Evolutionary conservation across 768 basidiomycete species (phyloP), one percentile per base, ranked within the genome.

Genomic region (Dentipellis sp.): DNA sequence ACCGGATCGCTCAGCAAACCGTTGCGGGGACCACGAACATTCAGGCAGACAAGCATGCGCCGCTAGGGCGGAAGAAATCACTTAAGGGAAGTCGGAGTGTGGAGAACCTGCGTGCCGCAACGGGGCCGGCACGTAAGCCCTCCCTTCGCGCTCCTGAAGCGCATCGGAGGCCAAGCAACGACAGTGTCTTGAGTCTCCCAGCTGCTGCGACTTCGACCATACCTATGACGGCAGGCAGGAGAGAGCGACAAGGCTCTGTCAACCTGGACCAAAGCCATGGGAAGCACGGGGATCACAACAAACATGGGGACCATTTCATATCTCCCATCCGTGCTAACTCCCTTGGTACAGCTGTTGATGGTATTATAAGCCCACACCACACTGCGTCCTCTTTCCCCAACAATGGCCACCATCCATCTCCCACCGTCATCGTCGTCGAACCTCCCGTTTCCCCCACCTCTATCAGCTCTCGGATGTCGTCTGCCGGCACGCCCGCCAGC

Each of bases 1-100:
- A 64, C 67, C n/a, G 75, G 74, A 39, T 68, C 50, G 61, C 61
- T 35, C 39, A 56, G 19, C 59, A 63, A 36, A 55, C 40, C 56
- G 55, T 61, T 53, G 46, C 57, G 3, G 55, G 62, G 8, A 29
- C 29, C 29, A 29, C 6, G 6, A 6, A 6, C 29, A 6, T 6
- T 29, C 29, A 29, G 29, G 3, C 6, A 29, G 29, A 29, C 29
- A 29, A 29, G 29, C 29, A 29, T 29, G 55, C 55, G 47, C 67
- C 73, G 71, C 14, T 64, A 12, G 77, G 22, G 12, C 61, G 74
- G 49, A 61, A 56, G 42, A 81, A 75, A 58, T 69, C 74, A 5
- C 58, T 84, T 55, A 88, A 87, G 66, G 67, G 77, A 35, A 84
- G 81, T 67, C 81, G 80, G 61, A 90, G 88, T 62, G 80, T 77